Conservation (phyloP, 148 eudicot genomes). For the Polygonum maritimum region DNA sequence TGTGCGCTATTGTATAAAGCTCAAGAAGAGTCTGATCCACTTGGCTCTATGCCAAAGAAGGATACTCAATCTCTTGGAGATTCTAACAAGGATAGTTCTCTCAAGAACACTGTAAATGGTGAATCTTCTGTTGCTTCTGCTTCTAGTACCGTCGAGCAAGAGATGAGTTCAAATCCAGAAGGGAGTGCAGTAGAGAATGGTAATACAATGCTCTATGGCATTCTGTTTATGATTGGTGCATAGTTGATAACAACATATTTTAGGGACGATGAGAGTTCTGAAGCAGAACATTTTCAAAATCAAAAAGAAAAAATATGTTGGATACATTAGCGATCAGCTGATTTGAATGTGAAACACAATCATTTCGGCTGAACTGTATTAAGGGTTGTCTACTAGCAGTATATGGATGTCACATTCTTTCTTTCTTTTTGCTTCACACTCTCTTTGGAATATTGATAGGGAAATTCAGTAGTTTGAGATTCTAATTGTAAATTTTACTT, state of each 20-base stretch:
- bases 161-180: conserved; percentile 33
- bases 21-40: conserved; percentile 91
- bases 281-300: too few relatives aligned
- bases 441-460: not conserved
- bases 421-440: not conserved
- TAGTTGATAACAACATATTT: not conserved
- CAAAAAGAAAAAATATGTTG: too few relatives aligned
- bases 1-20: conserved; percentile 81
- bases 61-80: conserved; percentile 46
- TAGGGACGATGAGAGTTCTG: not conserved
- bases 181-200: conserved; percentile 37
- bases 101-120: conserved; percentile 22
- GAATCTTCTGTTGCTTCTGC: conserved; percentile 57
- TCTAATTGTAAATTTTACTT: not conserved
- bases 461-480: not conserved
- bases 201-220: conserved; percentile 18
- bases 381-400: not conserved
- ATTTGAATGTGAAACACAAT: not conserved
- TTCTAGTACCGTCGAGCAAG: conserved; percentile 32
- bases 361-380: not conserved
- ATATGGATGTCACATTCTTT: not conserved
- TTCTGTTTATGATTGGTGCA: not conserved
- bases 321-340: too few relatives aligned
- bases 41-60: conserved; percentile 72
- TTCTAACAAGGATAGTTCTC: conserved; percentile 38